Evolutionary conservation across 768 basidiomycete genomes (phyloP), one percentile per base, ranked within the genome.

Genomic region (Tricholoma sp.): DNA sequence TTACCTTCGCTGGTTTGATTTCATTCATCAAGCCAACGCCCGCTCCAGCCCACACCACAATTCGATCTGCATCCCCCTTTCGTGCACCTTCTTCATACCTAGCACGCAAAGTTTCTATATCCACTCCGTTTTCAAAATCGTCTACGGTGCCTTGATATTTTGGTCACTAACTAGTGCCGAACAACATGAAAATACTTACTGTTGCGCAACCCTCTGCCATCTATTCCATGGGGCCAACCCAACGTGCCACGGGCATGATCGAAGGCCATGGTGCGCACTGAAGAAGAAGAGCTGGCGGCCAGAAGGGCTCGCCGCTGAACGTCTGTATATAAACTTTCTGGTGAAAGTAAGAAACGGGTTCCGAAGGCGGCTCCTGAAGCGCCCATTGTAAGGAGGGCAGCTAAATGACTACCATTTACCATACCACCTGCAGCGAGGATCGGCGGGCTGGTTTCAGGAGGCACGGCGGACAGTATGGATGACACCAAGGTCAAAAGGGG

Each of bases 371-470:
- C 84, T 3, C 86, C 91, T 20, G 83, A 73, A 2, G 83, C 87
- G 12, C 90, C 90, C 33, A 88, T 76, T 5, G 79, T 69, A 54
- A 94, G 79, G 44, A 85, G 66, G 4, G 84, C 74, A 33, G 88
- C 86, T 48, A 90, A 65, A 54, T 91, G 86, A 0, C 74, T 65
- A 15, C 90, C 88, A 28, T 75, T 81, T 3, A 78, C 75, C 53
- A 94, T 61, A 0, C 91, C 91, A 31, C 91, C 91, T 2, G 91
- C 90, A 13, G 83, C 90, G 31, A 93, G 69, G 53, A 93, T 61
- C 3, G 80, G 80, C 0, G 82, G 81, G 4, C 74, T 71, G 34
- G 68, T 68, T 34, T 70, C 63, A 3, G 76, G 66, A 15, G 83
- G 59, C 10, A 68, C 71, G 36, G 24, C 24, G 24, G 75, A 68